Base-by-base conservation (phyloP, 805 yeast genomes). In the Pichia rugopelliculosa region DNA sequence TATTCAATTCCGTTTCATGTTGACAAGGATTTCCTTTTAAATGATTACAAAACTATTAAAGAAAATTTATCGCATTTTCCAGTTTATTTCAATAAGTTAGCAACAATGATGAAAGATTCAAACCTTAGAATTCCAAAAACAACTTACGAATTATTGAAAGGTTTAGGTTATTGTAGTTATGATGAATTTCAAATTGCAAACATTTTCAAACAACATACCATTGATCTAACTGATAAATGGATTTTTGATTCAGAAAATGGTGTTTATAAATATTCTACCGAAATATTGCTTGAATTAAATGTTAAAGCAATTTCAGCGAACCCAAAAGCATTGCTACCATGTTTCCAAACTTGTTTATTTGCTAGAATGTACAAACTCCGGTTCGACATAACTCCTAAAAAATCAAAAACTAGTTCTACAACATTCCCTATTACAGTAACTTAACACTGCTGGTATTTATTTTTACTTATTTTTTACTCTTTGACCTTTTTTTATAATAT, bases 1-100 rank as follows among this genome's bases (percentile, higher is more conserved):
- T 34, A 40, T 15, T 34, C 52, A 1, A 50, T 55, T 11, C 61
- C 61, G 6, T 45, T 57, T 17, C 47, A 54, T 4, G 39, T 56
- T 20, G 60, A 56, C 26, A 27, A 45, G 6, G 24, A 39, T 10
- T 51, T 44, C 30, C 34, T 54, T 20, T n/a, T 41, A 4, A 27
- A 47, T 6, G 39, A 27, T 27, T 21, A 30, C 2, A 27, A 33
- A 15, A 39, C 37, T 11, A 24, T 47, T 20, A 39, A 42, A 18
- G 17, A 41, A 9, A 15, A 39, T 11, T 34, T 41, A 13, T 13
- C 26, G 9, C 45, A 51, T 24, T 54, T 48, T 39, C 9, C 44
- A 2, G 12, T 45, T 15, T 55, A 53, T 21, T 37, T 34, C 7
- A 38, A 37, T 13, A 43, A 51, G n/a, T 36, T 55, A 15, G 17